Conservation (phyloP, 768 basidiomycete species). For the Podaxis sp. region DNA sequence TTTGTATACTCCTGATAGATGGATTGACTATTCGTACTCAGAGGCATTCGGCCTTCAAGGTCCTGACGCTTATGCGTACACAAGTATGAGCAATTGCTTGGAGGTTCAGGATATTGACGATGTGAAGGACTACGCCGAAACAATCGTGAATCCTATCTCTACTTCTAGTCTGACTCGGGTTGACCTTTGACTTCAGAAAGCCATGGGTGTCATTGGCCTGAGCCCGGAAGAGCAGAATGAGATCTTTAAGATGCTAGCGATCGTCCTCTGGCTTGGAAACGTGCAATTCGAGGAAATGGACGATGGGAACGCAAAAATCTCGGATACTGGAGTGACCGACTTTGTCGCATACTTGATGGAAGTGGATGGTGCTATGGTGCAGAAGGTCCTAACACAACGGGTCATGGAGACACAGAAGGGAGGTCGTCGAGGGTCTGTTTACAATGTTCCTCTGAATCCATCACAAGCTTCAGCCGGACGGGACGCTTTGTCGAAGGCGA, state of each 20-base stretch:
- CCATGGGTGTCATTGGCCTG: slow-evolving; percentile 94
- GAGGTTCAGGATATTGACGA: slow-evolving; percentile 93
- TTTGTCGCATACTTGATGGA: slow-evolving; percentile 96
- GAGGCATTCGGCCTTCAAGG: slow-evolving; percentile 95
- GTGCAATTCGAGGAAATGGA: slow-evolving; percentile 87
- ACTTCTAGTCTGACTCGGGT: not conserved
- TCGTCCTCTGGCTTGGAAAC: slow-evolving; percentile 95
- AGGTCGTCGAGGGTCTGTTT: slow-evolving; percentile 92
- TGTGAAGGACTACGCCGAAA: slow-evolving; percentile 82
- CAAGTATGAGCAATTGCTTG: slow-evolving; percentile 87
- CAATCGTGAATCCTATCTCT: slow-evolving; percentile 57
- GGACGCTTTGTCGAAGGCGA: slow-evolving; percentile 91
- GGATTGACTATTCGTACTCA: slow-evolving; percentile 31
- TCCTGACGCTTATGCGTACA: slow-evolving; percentile 94
- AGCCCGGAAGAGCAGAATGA: slow-evolving; percentile 80
- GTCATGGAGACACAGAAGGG: slow-evolving; percentile 93
- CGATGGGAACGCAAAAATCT: slow-evolving; percentile 81
- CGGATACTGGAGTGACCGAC: slow-evolving; percentile 88
- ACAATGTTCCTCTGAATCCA: slow-evolving; percentile 93
- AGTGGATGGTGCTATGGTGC: slow-evolving; percentile 71
- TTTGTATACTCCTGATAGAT: not conserved
- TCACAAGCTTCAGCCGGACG: slow-evolving; percentile 87
- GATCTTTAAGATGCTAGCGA: slow-evolving; percentile 91
- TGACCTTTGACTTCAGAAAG: slow-evolving; percentile 52
- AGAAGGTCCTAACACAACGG: slow-evolving; percentile 83